Evolutionary conservation across 805 yeast species (phyloP), one percentile per base, ranked within the genome.

Genomic region (Lipomyces mesembrius): DNA sequence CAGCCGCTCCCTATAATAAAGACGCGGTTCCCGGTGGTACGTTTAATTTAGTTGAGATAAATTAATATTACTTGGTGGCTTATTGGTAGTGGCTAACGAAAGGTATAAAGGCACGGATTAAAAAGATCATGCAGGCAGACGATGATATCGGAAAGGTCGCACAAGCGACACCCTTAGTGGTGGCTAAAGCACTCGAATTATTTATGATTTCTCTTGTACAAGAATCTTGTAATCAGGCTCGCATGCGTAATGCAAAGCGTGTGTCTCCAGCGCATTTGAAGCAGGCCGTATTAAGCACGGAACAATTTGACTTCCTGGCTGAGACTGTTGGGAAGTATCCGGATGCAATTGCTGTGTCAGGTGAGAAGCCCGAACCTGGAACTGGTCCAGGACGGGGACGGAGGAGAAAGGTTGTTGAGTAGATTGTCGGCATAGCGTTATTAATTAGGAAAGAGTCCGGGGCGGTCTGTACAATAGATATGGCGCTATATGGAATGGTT

Each of bases 131-230:
- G 97, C 99, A 95, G 76, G 88, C 96, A 35, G 99, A 95, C 78
- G 99, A 95, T 71, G 99, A 95, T 71, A 93, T 95, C 57, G 99
- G 99, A 2, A 95, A 95, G 76, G 98, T 95, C 4, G 97, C 99
- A 2, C 98, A 93, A 76, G 98, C 97, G 1, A 96, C 99, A 1
- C 99, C 99, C 0, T 90, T 94, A n/a, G 94, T 94, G 20, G 97
- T 95, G 12, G 98, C 98, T 7, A 85, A 97, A 69, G 97, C 99
- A 0, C 82, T 95, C 61, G 98, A 95, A 79, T 84, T 92, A 68
- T 95, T 95, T 77, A 86, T 95, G 84, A 91, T 96, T 60, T 87
- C 95, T 63, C 82, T 95, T 64, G 96, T 95, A 60, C 93, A 91
- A 73, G 92, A 90, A 58, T 84, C 96, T 25, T 88, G 91, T 61